Base-by-base conservation (phyloP, 1,139 yeast species). In the Sporopachydermia cereana region DNA sequence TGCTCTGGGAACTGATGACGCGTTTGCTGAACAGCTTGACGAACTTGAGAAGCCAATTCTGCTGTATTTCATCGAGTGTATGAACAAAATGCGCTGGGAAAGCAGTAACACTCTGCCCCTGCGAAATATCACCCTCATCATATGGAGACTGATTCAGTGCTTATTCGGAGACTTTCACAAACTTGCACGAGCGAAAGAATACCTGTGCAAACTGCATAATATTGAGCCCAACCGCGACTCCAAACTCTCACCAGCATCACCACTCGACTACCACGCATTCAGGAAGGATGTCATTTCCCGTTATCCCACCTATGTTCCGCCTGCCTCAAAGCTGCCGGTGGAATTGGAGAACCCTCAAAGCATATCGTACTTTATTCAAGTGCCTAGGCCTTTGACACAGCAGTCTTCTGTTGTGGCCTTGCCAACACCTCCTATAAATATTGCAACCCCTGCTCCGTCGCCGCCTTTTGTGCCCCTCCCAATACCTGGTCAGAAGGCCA, bases 391-490 rank as follows among this genome's bases (percentile, higher is more conserved):
- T 0, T 66, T 68, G 43, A 70, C 68, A 50, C 59, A 69, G 2
- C 84, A 80, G 49, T 71, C 79, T 3, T 61, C 75, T 2, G 71
- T 74, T 46, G 68, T 74, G 42, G 72, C 76, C 41, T 61, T 80
- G 18, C 84, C 85, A 0, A 69, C 76, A 0, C 86, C 84, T 31
- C 71, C 65, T 1, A 64, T 82, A 2, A 95, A 88, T 59, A 71
- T 88, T 17, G 89, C 95, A 0, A 86, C 96, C 0, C 96, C 95
- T 0, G 84, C 83, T 0, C 93, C 95, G 1, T 83, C 95, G 0
- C 95, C 95, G 0, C 81, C 84, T 0, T 61, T 76, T 7, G 74
- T 82, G 1, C 88, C 94, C 23, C 67, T 57, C 34, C 55, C 57
- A 36, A 55, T 58, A 41, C 53, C 63, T 1, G 84, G 84, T 12